Conservation (phyloP, 306 rosid species). For the Datisca glomerata region DNA sequence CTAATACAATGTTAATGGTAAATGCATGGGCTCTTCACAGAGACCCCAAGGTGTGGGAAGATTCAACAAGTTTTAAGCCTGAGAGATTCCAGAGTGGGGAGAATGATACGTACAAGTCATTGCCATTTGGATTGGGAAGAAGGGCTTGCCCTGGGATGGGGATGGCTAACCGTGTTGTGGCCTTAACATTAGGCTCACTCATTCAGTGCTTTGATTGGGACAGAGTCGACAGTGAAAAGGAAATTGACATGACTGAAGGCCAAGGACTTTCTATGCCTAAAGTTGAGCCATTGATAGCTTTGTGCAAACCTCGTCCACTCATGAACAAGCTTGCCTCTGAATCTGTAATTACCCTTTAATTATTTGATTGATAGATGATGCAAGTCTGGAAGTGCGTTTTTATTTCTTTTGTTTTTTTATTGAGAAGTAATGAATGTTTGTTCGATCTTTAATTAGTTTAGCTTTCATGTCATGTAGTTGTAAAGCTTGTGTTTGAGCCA, state of each 20-base stretch:
- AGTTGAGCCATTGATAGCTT: slow-evolving; percentile 14
- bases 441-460: too few relatives aligned
- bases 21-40: slow-evolving; percentile 20
- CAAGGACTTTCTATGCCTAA: slow-evolving; percentile 11
- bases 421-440: too few relatives aligned
- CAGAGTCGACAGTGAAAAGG: slow-evolving; percentile 1
- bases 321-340: neutral
- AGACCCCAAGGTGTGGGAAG: slow-evolving; percentile 11
- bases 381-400: too few relatives aligned
- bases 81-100: slow-evolving; percentile 12
- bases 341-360: too few relatives aligned
- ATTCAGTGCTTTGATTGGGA: slow-evolving; percentile 23
- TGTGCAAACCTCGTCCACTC: slow-evolving; percentile 7
- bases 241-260: slow-evolving; percentile 16
- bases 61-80: slow-evolving; percentile 8
- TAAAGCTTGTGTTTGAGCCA: too few relatives aligned
- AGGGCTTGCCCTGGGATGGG: slow-evolving; percentile 30
- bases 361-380: too few relatives aligned
- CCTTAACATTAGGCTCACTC: slow-evolving; percentile 8
- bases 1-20: slow-evolving; percentile 12
- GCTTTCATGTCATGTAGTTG: too few relatives aligned
- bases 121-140: slow-evolving; percentile 35
- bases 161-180: slow-evolving; percentile 18
- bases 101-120: neutral
- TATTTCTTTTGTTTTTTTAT: too few relatives aligned